phyloP scores from a whole-genome alignment of 2,329 filamentous ascomycete species.

The Arthroderma sp. region DNA sequence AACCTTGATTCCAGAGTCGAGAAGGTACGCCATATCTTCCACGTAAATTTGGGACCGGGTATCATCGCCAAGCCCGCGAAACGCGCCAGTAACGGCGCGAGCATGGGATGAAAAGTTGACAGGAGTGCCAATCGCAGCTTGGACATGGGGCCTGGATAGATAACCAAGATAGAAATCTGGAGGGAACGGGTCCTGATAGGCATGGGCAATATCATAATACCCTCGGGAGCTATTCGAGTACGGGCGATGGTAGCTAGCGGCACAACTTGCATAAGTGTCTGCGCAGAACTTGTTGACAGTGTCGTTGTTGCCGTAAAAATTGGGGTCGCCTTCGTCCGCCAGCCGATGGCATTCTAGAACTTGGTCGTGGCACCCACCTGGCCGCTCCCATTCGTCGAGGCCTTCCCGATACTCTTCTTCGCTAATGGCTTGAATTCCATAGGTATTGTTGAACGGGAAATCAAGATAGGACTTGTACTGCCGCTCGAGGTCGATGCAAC shows the following conservation, averaged over 20 bases:
- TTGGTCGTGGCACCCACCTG: conserved; percentile 42
- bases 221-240: conserved; percentile 34
- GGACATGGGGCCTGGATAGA: conserved; percentile 45
- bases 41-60: conserved; percentile 18
- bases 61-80: conserved; percentile 36
- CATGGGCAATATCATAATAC: conserved; percentile 46
- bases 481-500: conserved; percentile 51
- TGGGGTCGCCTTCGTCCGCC: conserved; percentile 37
- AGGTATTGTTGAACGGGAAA: conserved; percentile 38
- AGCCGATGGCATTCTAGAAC: conserved; percentile 39
- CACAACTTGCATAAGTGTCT: conserved; percentile 34
- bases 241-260: conserved; percentile 25
- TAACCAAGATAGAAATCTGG: conserved; percentile 41
- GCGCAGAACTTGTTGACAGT: conserved; percentile 35
- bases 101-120: conserved; percentile 43
- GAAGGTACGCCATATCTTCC: conserved; percentile 32
- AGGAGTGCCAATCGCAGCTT: conserved; percentile 45
- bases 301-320: conserved; percentile 33
- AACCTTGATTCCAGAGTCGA: conserved; percentile 46
- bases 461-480: conserved; percentile 35
- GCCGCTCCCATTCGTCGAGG: conserved; percentile 20
- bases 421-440: conserved; percentile 44
- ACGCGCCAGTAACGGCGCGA: conserved; percentile 33
- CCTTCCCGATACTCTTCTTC: conserved; percentile 3
- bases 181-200: conserved; percentile 40